Conservation (phyloP, 805 yeast species). For the Schizosaccharomyces octosporus region DNA sequence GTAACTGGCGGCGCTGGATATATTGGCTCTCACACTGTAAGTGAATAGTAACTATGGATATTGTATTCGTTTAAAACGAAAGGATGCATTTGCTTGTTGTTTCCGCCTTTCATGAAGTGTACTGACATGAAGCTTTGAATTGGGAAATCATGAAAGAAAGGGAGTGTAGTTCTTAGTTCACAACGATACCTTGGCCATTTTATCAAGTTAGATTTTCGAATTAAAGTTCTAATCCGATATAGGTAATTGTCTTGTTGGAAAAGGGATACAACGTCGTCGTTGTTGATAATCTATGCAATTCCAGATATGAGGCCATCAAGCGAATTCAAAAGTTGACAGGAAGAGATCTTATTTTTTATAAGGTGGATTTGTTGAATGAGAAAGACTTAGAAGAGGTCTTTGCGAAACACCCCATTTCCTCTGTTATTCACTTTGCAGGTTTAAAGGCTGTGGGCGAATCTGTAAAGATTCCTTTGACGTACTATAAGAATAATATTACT, state of each 20-base stretch:
- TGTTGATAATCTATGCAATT: conserved; percentile 43
- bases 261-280: conserved; percentile 48
- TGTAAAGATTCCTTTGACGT: conserved; percentile 36
- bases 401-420: conserved; percentile 22
- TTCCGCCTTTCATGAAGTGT: neutral
- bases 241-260: conserved; percentile 24
- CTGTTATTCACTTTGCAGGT: conserved; percentile 62
- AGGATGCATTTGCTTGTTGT: too few species aligned
- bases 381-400: conserved; percentile 26
- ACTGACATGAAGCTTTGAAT: too few species aligned
- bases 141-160: too few species aligned
- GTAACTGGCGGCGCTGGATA: conserved; percentile 79
- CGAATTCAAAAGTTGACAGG: conserved; percentile 33
- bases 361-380: conserved; percentile 32
- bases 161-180: neutral
- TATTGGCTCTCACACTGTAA: conserved; percentile 52
- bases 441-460: conserved; percentile 68
- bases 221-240: neutral
- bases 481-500: conserved; percentile 43
- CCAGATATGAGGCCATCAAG: conserved; percentile 39
- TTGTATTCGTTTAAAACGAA: too few species aligned
- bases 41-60: neutral
- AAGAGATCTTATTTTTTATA: conserved; percentile 22
- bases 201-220: too few species aligned
- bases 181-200: too few species aligned